These are phyloP conservation scores for Bothriochloa decipiens DNA, from an alignment of 176 grass and related monocot genomes.

Conservation along the genomic window DNA sequence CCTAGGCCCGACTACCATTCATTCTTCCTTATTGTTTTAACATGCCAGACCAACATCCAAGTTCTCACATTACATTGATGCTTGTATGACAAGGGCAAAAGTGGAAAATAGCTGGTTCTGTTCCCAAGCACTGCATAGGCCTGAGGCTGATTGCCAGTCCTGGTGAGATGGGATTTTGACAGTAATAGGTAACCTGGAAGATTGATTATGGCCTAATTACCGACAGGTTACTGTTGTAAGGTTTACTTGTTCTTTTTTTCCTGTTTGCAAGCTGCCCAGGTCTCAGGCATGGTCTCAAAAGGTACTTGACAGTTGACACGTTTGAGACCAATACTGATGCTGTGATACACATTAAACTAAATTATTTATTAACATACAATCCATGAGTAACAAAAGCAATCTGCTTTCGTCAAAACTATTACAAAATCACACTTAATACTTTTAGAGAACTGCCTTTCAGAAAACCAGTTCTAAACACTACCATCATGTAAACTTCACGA, in stretches of 20 bases:
- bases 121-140: neutral
- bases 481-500: neutral
- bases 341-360: neutral
- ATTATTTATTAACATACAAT: neutral
- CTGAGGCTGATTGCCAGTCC: neutral
- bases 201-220: neutral
- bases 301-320: neutral
- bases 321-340: neutral
- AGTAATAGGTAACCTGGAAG: neutral
- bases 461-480: neutral
- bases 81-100: neutral
- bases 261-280: neutral
- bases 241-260: neutral
- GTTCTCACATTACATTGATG: neutral
- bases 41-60: neutral
- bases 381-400: neutral
- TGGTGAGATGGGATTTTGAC: neutral
- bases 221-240: slow-evolving; percentile 1
- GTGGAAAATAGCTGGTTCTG: neutral
- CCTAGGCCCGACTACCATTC: neutral
- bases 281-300: neutral
- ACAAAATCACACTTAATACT: neutral
- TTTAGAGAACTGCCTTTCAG: neutral
- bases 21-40: neutral
- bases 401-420: neutral